Evolutionary conservation across 2,329 filamentous ascomycete genomes (phyloP).

Genomic region (Furcasterigmium furcatum): DNA sequence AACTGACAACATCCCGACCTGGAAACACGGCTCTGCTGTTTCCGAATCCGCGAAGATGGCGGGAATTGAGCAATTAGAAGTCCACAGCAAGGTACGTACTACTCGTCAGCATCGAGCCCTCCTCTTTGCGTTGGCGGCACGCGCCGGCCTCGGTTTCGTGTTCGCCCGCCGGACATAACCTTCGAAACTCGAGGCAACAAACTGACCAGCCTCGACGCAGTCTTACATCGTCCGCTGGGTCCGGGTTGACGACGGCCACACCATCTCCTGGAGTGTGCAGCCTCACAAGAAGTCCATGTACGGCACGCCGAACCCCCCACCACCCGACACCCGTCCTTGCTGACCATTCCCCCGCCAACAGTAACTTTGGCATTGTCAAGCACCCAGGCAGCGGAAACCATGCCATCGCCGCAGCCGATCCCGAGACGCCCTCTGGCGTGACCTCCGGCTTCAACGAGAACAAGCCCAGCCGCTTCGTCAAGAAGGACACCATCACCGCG

Average conservation of each 20-base stretch:
- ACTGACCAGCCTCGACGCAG: conserved; percentile 40
- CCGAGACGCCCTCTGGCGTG: conserved; percentile 44
- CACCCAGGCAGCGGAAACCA: conserved; percentile 74
- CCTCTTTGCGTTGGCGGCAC: neutral
- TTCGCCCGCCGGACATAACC: too few relatives aligned
- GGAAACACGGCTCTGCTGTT: neutral
- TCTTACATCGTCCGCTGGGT: conserved; percentile 99
- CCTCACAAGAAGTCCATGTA: conserved; percentile 96
- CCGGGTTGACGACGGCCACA: conserved; percentile 83
- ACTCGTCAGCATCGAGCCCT: conserved; percentile 1
- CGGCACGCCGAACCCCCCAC: conserved; percentile 15
- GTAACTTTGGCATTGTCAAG: conserved; percentile 96
- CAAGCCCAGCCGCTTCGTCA: conserved; percentile 45
- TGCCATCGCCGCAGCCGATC: conserved; percentile 37
- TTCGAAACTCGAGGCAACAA: neutral
- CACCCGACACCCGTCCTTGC: neutral
- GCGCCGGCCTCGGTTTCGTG: too few relatives aligned
- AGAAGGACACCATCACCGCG: conserved; percentile 57
- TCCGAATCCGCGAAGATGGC: conserved; percentile 63
- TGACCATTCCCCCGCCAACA: conserved; percentile 22
- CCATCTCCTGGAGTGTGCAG: conserved; percentile 96
- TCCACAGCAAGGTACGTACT: conserved; percentile 84
- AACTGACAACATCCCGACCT: neutral
- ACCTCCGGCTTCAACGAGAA: conserved; percentile 37
- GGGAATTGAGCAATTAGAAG: conserved; percentile 93